phyloP scores from a whole-genome alignment of 2,329 filamentous ascomycete species.

The Rutstroemia sp. region DNA sequence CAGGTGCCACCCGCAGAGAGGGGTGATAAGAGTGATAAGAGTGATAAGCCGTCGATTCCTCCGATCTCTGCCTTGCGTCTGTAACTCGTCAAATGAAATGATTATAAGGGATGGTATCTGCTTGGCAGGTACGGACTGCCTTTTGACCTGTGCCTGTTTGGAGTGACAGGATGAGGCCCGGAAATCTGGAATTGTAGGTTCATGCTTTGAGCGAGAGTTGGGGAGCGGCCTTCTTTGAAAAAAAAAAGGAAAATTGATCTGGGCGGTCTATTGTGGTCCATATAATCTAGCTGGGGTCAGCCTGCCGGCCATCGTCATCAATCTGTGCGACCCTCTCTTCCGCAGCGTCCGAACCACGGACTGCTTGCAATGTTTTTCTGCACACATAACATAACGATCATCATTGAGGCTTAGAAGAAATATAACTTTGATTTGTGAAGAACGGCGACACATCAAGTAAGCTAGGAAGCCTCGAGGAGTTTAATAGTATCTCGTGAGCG shows the following conservation, averaged over 20 bases:
- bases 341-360: neutral
- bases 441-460: too few species aligned
- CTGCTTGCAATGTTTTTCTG: neutral
- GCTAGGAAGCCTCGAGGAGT: too few species aligned
- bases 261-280: too few species aligned
- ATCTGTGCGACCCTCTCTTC: neutral
- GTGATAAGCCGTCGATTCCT: neutral
- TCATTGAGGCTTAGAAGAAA: neutral
- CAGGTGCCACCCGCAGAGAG: neutral
- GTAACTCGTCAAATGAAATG: neutral
- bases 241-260: too few species aligned
- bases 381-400: neutral
- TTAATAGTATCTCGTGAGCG: too few species aligned
- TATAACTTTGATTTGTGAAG: too few species aligned
- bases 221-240: neutral
- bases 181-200: neutral
- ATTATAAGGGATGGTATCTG: neutral
- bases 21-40: neutral
- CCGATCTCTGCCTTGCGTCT: neutral
- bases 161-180: neutral
- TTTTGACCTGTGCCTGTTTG: neutral
- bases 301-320: too few species aligned
- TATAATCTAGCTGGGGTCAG: too few species aligned
- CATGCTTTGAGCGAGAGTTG: neutral
- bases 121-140: slow-evolving; percentile 1